Evolutionary conservation across 2,329 filamentous ascomycete species (phyloP), one percentile per base, ranked within the genome.

Genomic region (Exophiala spinifera): DNA sequence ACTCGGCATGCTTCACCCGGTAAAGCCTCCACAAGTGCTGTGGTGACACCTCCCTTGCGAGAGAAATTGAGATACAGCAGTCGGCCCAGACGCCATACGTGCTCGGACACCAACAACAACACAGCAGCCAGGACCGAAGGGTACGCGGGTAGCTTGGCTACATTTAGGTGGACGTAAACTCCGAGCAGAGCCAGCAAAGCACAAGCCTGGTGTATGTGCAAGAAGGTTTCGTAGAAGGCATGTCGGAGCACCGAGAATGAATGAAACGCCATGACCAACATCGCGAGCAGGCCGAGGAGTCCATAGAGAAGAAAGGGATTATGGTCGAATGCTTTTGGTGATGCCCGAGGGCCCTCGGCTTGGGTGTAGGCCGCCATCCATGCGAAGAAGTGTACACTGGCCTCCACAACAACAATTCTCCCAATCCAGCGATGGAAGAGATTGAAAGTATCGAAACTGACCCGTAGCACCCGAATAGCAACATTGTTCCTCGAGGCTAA

Each of bases 391-490:
- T 95, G 90, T 7, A 87, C 76, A 46, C 90, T 64, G 14, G 81
- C 74, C 69, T 94, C 87, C 3, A 87, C 49, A n/a, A 88, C 81
- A 21, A 89, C 82, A 40, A 91, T 82, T 21, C 89, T 82, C 23
- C 88, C 89, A 58, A 89, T 81, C 88, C 89, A 95, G 61, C 89
- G 82, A 70, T 95, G 89, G 47, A 94, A 76, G 7, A 94, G 84
- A 69, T 97, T 97, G 79, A 95, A 97, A 0, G 91, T 95, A 71
- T 97, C 94, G 74, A 96, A 99, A 70, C 89, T 92, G 69, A 97
- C 87, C 64, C 87, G 83, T 53, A 97, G 79, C 31, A 95, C 71
- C 3, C 78, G 71, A 66, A 97, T 96, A 46, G 96, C 77, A 7
- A 90, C 89, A 74, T 97, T 99, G 76, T 97, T 97, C 68, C 94